phyloP scores from a whole-genome alignment of 495 filamentous ascomycete species.

The Chaetomium fimeti region DNA sequence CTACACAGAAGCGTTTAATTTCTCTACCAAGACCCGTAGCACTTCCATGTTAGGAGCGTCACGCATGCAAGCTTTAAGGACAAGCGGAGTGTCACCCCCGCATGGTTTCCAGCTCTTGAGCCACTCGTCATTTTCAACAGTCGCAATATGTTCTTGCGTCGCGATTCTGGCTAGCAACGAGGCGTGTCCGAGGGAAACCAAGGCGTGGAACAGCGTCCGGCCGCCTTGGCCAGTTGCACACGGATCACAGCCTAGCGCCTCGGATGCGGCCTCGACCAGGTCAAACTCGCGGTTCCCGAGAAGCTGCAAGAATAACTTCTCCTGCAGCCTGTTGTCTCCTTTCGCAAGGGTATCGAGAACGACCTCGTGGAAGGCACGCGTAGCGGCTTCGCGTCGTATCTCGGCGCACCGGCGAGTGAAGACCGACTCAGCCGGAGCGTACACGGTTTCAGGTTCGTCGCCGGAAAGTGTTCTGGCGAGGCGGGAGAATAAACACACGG shows the following conservation, averaged over 20 bases:
- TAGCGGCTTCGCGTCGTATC: neutral
- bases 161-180: conserved; percentile 16
- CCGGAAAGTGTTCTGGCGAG: neutral
- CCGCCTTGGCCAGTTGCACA: neutral
- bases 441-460: neutral
- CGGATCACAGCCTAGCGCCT: neutral
- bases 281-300: conserved; percentile 1
- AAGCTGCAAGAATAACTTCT: neutral
- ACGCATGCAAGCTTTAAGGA: conserved; percentile 36
- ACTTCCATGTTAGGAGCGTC: conserved; percentile 45
- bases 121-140: conserved; percentile 11
- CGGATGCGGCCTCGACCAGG: neutral
- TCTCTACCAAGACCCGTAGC: conserved; percentile 44
- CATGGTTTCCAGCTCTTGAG: neutral
- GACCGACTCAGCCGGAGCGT: neutral
- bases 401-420: conserved; percentile 1
- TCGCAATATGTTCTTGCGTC: conserved; percentile 8
- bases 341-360: neutral
- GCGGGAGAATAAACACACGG: neutral
- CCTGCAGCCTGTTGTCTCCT: neutral
- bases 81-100: conserved; percentile 20
- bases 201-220: conserved; percentile 7
- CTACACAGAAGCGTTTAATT: conserved; percentile 34
- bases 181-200: conserved; percentile 11
- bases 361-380: conserved; percentile 3